These are phyloP conservation scores for Ananas comosus DNA, from an alignment of 176 grass and related monocot genomes.

Conservation along the genomic window DNA sequence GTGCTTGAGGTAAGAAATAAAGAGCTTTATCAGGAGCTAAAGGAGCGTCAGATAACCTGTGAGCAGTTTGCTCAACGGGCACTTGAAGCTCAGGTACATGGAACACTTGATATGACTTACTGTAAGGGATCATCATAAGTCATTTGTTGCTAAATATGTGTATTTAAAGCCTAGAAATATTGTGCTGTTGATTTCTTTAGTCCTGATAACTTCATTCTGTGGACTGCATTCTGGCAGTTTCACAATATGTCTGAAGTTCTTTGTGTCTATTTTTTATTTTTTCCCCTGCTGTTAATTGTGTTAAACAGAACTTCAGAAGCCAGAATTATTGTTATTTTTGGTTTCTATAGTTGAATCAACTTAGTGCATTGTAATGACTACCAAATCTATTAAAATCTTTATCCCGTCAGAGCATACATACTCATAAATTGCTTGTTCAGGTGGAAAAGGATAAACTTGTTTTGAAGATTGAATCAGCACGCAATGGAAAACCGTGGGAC, in stretches of 20 bases:
- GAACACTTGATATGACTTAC: neutral
- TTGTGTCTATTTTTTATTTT: too few species aligned
- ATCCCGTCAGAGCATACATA: neutral
- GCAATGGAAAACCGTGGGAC: conserved; percentile 68
- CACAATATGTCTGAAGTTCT: too few species aligned
- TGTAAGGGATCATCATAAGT: neutral
- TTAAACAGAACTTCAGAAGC: too few species aligned
- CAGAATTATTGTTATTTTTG: too few species aligned
- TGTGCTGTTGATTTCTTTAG: too few species aligned
- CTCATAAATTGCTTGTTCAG: conserved; percentile 32
- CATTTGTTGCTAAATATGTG: too few species aligned
- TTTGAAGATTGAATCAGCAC: conserved; percentile 64
- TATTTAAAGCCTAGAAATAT: too few species aligned
- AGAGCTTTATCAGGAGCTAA: conserved; percentile 61
- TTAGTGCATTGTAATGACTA: neutral
- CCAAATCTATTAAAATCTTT: neutral
- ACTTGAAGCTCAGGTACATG: conserved; percentile 60
- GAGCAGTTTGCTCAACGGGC: conserved; percentile 51
- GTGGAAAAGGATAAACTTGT: conserved; percentile 68
- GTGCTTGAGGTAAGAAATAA: conserved; percentile 72
- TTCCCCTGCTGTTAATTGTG: too few species aligned
- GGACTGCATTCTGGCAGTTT: too few species aligned
- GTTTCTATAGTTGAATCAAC: neutral
- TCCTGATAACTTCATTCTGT: too few species aligned
- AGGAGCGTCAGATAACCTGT: conserved; percentile 45